Conservation (phyloP, 2,329 filamentous ascomycete species). For the Achaetomium macrosporum region DNA sequence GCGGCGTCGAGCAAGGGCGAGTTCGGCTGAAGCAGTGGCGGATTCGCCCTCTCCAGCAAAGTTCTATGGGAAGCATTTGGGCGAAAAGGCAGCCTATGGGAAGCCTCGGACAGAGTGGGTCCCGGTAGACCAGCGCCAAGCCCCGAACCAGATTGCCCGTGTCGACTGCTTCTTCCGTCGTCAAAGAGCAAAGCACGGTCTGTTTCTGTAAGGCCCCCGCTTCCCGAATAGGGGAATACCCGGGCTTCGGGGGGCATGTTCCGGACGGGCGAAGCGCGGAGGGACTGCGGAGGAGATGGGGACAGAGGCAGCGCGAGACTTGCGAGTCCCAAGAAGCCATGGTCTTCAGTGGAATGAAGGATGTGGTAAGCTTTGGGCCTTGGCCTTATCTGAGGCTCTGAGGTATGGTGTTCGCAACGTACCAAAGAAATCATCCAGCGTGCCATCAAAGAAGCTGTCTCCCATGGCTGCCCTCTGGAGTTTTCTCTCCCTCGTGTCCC, state of each 20-base stretch:
- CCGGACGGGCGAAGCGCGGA: not conserved
- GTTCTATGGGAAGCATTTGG: not conserved
- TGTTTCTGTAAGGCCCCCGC: not conserved
- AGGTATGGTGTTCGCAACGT: not conserved
- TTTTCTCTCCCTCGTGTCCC: not conserved
- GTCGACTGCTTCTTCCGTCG: not conserved
- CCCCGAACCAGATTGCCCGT: not conserved
- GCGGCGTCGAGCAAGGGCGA: not conserved
- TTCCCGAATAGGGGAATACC: not conserved
- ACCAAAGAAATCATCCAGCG: slow-evolving; percentile 18
- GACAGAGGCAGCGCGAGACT: not conserved
- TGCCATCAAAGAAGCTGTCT: slow-evolving; percentile 16
- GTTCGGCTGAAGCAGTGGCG: not conserved
- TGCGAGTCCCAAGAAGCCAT: not conserved
- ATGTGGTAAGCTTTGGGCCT: not conserved
- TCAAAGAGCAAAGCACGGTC: not conserved
- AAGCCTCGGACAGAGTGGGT: slow-evolving; percentile 11
- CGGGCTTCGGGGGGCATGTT: not conserved
- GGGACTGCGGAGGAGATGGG: not conserved
- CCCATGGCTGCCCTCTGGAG: slow-evolving; percentile 8
- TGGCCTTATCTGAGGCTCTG: not conserved
- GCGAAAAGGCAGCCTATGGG: slow-evolving; percentile 5
- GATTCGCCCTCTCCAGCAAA: too few relatives aligned
- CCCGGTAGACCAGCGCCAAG: not conserved
- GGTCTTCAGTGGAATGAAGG: not conserved